Conservation (phyloP, 305 asterid genomes). For the Salvia sclarea region DNA sequence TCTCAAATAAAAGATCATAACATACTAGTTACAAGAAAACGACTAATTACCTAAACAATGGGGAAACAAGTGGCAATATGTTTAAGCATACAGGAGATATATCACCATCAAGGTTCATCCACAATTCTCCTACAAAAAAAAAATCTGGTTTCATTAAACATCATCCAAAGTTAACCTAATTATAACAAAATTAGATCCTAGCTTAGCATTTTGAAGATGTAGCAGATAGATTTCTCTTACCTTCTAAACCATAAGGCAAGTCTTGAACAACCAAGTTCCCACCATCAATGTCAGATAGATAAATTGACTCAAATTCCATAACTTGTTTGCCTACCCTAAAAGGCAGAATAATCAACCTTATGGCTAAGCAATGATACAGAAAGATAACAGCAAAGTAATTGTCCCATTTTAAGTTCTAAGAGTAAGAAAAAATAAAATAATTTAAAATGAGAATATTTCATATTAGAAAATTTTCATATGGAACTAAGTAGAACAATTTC, state of each 20-base stretch:
- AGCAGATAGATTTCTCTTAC: conserved; percentile 37
- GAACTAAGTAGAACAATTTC: neutral
- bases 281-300: conserved; percentile 62
- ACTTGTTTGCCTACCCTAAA: conserved; percentile 77
- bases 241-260: conserved; percentile 63
- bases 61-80: conserved; percentile 69
- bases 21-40: conserved; percentile 20
- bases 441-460: neutral
- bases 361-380: conserved; percentile 12
- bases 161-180: neutral
- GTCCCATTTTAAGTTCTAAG: neutral
- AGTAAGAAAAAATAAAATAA: neutral
- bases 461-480: neutral
- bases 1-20: conserved; percentile 14
- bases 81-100: conserved; percentile 88
- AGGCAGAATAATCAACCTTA: conserved; percentile 15
- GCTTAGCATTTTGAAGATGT: conserved; percentile 16
- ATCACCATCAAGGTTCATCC: conserved; percentile 95
- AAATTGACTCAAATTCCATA: conserved; percentile 70
- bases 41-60: conserved; percentile 57
- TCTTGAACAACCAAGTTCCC: conserved; percentile 54
- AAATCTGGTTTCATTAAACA: conserved; percentile 16
- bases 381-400: neutral
- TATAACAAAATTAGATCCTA: conserved; percentile 3
- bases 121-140: conserved; percentile 67